Evolutionary conservation across 495 filamentous ascomycete genomes (phyloP).

Genomic region (Penicillium alfredii): DNA sequence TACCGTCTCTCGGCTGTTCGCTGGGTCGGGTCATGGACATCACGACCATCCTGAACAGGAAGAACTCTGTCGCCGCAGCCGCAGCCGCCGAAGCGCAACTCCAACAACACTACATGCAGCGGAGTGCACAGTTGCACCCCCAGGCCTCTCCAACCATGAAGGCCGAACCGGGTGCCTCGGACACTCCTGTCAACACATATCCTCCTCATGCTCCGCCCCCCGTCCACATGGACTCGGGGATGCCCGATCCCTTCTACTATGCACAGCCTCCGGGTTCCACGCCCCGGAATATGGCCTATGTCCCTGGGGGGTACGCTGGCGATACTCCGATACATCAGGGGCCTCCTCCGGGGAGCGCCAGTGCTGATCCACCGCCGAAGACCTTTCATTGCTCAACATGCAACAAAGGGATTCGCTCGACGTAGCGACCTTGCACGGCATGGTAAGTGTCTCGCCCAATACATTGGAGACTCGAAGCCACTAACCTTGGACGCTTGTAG

Average conservation of each 20-base stretch:
- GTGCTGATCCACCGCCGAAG: conserved; percentile 56
- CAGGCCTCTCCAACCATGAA: conserved; percentile 48
- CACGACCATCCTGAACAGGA: conserved; percentile 62
- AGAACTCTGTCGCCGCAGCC: conserved; percentile 45
- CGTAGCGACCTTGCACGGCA: conserved; percentile 92
- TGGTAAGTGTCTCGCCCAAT: conserved; percentile 51
- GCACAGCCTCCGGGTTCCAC: conserved; percentile 40
- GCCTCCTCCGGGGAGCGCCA: conserved; percentile 35
- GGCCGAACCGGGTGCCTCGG: conserved; percentile 65
- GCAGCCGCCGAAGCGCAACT: conserved; percentile 48
- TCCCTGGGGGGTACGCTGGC: conserved; percentile 34
- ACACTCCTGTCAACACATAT: conserved; percentile 53
- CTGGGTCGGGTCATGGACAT: conserved; percentile 59
- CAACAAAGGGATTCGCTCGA: conserved; percentile 85
- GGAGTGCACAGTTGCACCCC: conserved; percentile 36
- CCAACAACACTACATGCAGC: conserved; percentile 50
- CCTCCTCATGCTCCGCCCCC: conserved; percentile 47
- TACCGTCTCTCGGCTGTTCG: conserved; percentile 27
- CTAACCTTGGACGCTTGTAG: conserved; percentile 45
- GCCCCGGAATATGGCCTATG: conserved; percentile 48
- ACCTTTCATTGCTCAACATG: conserved; percentile 90
- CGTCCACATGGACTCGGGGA: conserved; percentile 38
- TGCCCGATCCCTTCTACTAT: conserved; percentile 25
- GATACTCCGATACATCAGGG: conserved; percentile 31
- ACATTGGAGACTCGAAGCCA: background rate